These are phyloP conservation scores for Filobasidium uniguttulatum DNA, from an alignment of 1,284 basidiomycete genomes.

Conservation along the genomic window DNA sequence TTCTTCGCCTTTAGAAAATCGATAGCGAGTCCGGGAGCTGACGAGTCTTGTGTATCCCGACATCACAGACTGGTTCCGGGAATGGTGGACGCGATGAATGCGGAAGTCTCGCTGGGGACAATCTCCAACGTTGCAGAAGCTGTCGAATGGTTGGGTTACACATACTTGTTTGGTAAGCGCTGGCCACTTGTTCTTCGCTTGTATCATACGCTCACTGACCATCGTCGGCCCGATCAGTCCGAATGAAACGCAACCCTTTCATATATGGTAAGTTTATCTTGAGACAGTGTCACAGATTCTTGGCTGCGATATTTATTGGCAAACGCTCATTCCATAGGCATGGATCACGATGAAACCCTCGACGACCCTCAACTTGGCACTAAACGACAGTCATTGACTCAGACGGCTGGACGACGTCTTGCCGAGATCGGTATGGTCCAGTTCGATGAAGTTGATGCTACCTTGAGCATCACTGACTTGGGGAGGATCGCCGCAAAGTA, in stretches of 20 bases:
- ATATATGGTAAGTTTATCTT: slow-evolving; percentile 54
- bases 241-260: slow-evolving; percentile 86
- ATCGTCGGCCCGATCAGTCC: slow-evolving; percentile 42
- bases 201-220: no score
- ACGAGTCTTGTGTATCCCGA: neutral
- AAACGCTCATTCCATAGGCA: slow-evolving; percentile 42
- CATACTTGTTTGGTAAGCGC: slow-evolving; percentile 59
- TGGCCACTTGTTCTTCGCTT: no score
- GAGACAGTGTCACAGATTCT: neutral
- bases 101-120: slow-evolving; percentile 88
- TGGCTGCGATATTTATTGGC: neutral
- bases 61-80: slow-evolving; percentile 61
- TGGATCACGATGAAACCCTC: slow-evolving; percentile 54
- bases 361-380: slow-evolving; percentile 67
- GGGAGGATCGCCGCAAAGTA: slow-evolving; percentile 94
- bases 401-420: slow-evolving; percentile 55
- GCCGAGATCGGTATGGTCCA: slow-evolving; percentile 71
- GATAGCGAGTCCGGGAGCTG: neutral
- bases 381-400: slow-evolving; percentile 62
- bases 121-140: slow-evolving; percentile 79
- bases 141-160: slow-evolving; percentile 92
- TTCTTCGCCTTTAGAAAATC: no score
- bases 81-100: slow-evolving; percentile 84
- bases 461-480: slow-evolving; percentile 66
- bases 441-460: slow-evolving; percentile 50